A percentile compares a stretch with the other conserved stretches of the same genome.
These are phyloP conservation scores for Beauveria australis DNA, from an alignment of 2,329 filamentous ascomycete species.

Conservation along the genomic window DNA sequence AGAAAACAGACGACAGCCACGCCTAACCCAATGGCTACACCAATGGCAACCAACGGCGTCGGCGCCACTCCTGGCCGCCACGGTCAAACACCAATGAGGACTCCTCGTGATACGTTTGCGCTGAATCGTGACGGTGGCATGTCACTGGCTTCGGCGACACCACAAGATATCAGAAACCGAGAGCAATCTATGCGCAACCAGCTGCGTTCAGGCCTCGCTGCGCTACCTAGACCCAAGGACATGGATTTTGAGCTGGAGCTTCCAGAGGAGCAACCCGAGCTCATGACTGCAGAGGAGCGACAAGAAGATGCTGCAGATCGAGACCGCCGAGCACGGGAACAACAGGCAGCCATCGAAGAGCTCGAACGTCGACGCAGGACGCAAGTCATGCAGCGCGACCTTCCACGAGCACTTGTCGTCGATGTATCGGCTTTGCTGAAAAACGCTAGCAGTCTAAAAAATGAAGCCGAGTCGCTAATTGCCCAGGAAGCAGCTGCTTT, in stretches of 20 bases:
- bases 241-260: constrained; percentile 90
- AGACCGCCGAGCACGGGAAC: constrained; percentile 68
- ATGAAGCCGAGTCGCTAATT: constrained; percentile 61
- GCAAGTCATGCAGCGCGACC: constrained; percentile 77
- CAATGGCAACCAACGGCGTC: constrained; percentile 58
- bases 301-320: constrained; percentile 60
- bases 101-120: constrained; percentile 78
- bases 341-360: constrained; percentile 63
- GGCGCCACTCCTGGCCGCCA: constrained; percentile 61
- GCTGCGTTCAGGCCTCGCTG: constrained; percentile 65
- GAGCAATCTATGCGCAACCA: constrained; percentile 62
- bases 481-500: constrained; percentile 70
- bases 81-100: constrained; percentile 78
- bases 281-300: constrained; percentile 35
- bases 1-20: constrained; percentile 77
- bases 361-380: constrained; percentile 76
- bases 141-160: constrained; percentile 64
- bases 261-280: constrained; percentile 70
- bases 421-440: constrained; percentile 63
- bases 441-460: constrained; percentile 49
- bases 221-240: constrained; percentile 86
- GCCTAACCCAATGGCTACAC: constrained; percentile 91
- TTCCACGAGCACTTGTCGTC: constrained; percentile 69
- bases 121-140: constrained; percentile 67
- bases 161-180: constrained; percentile 63